A percentile compares a stretch with the other conserved stretches of the same genome.
phyloP scores from a whole-genome alignment of 2,329 filamentous ascomycete genomes.

The Teratosphaeria gauchensis region DNA sequence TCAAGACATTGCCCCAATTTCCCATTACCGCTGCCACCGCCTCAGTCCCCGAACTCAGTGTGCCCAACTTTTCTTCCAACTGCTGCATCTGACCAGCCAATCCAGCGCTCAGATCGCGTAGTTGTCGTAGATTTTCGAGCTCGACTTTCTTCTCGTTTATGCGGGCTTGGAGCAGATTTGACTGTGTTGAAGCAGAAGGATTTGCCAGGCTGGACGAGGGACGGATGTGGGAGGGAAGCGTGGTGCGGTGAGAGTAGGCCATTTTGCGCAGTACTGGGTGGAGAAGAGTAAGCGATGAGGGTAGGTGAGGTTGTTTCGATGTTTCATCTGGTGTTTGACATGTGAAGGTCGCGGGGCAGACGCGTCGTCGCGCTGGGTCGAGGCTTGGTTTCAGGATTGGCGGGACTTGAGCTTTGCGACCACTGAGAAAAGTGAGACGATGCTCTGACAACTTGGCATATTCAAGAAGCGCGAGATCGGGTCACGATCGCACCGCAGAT shows the following conservation, averaged over 20 bases:
- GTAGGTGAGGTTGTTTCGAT: background rate
- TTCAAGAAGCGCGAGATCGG: too few relatives aligned
- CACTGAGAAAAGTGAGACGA: too few relatives aligned
- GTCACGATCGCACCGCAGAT: too few relatives aligned
- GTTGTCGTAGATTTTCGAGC: constrained; percentile 65
- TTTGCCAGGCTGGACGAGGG: constrained; percentile 32
- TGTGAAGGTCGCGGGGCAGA: background rate
- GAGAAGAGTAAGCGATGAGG: background rate
- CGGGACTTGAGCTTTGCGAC: background rate
- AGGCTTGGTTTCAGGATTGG: background rate
- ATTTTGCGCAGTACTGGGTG: constrained; percentile 6
- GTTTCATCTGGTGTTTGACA: background rate
- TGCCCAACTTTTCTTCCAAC: constrained; percentile 66
- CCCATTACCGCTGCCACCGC: constrained; percentile 75
- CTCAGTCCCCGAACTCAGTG: constrained; percentile 73
- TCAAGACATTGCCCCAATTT: constrained; percentile 81
- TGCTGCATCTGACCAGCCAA: constrained; percentile 75
- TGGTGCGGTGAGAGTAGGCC: constrained; percentile 32
- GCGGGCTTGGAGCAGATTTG: constrained; percentile 60
- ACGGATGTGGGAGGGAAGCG: constrained; percentile 55
- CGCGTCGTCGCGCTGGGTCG: background rate
- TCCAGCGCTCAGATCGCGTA: constrained; percentile 68
- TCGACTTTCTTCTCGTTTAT: constrained; percentile 82
- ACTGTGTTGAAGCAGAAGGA: constrained; percentile 38
- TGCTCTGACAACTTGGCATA: too few relatives aligned